phyloP scores from a whole-genome alignment of 345 rosid genomes.

The Moricandia arvensis region DNA sequence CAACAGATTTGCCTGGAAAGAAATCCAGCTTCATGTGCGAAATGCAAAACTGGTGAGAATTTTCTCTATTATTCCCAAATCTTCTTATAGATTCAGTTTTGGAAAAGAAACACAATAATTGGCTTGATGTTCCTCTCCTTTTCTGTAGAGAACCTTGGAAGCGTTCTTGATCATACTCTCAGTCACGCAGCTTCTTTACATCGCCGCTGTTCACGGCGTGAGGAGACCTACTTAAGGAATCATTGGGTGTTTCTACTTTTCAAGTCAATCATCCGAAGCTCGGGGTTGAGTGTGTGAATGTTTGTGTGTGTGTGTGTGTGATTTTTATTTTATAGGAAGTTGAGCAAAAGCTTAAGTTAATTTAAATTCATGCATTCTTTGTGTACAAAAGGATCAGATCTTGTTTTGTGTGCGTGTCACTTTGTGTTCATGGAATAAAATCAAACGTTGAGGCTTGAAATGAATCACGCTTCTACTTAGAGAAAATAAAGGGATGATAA shows the following conservation, averaged over 20 bases:
- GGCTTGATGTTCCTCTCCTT: neutral
- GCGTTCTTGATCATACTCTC: conserved; percentile 90
- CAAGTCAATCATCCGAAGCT: conserved; percentile 19
- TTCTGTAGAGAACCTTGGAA: conserved; percentile 93
- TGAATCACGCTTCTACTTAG: neutral
- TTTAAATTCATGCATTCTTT: conserved; percentile 35
- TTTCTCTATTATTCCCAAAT: neutral
- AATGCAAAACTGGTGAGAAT: conserved; percentile 73
- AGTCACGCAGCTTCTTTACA: conserved; percentile 77
- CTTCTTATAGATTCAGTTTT: neutral
- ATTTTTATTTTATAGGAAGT: conserved; percentile 9
- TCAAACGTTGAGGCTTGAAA: conserved; percentile 25
- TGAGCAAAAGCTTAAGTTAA: conserved; percentile 12
- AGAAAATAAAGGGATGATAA: neutral
- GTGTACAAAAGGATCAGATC: conserved; percentile 27
- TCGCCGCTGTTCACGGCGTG: conserved; percentile 67
- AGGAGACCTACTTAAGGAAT: conserved; percentile 27
- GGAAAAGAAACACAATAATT: neutral
- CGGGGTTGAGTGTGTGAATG: conserved; percentile 10
- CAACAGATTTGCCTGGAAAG: conserved; percentile 84
- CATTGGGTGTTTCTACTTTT: neutral
- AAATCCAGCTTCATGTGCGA: conserved; percentile 66
- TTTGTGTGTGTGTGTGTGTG: conserved; percentile 16
- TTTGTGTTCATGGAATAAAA: conserved; percentile 32
- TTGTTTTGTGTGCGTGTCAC: conserved; percentile 24